Conservation (phyloP, 352 stramenopile genomes). For the Phytophthora tubulina region DNA sequence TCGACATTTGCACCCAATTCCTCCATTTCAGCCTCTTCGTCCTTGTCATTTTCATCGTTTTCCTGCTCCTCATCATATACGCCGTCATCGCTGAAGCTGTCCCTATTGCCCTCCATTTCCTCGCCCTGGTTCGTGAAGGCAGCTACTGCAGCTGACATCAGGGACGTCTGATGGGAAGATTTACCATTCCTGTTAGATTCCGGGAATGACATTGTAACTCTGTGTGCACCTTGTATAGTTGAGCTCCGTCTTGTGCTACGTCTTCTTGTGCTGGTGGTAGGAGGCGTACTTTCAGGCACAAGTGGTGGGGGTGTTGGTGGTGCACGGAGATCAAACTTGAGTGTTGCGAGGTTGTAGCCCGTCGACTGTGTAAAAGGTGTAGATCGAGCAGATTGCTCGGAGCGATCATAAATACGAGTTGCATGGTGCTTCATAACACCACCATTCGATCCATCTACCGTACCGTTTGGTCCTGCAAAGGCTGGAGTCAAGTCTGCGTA, state of each 20-base stretch:
- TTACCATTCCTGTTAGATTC: constrained; percentile 24
- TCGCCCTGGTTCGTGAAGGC: constrained; percentile 49
- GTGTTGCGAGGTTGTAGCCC: constrained; percentile 77
- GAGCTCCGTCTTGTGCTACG: constrained; percentile 22
- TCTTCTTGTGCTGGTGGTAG: constrained; percentile 16
- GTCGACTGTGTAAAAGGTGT: constrained; percentile 70
- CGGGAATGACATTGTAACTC: constrained; percentile 45
- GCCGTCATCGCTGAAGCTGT: constrained; percentile 27
- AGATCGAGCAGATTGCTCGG: constrained; percentile 54
- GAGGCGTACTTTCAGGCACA: constrained; percentile 5
- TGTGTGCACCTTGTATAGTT: constrained; percentile 26
- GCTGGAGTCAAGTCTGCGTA: constrained; percentile 73
- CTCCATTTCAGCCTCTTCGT: constrained; percentile 57
- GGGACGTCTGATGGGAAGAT: constrained; percentile 20
- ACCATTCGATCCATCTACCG: constrained; percentile 31
- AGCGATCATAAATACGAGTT: constrained; percentile 67
- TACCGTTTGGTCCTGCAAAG: constrained; percentile 48
- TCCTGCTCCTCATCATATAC: constrained; percentile 26
- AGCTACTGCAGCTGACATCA: constrained; percentile 32
- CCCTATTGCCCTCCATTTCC: constrained; percentile 19
- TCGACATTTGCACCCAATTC: constrained; percentile 78
- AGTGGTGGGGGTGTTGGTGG: constrained; percentile 10
- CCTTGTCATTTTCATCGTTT: constrained; percentile 28
- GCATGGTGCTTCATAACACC: constrained; percentile 65
- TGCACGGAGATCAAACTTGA: constrained; percentile 79